Percentiles rank a stretch among this genome's conserved stretches.
Conservation (phyloP, 768 basidiomycete species). For the Dioszegia aurantiaca region DNA sequence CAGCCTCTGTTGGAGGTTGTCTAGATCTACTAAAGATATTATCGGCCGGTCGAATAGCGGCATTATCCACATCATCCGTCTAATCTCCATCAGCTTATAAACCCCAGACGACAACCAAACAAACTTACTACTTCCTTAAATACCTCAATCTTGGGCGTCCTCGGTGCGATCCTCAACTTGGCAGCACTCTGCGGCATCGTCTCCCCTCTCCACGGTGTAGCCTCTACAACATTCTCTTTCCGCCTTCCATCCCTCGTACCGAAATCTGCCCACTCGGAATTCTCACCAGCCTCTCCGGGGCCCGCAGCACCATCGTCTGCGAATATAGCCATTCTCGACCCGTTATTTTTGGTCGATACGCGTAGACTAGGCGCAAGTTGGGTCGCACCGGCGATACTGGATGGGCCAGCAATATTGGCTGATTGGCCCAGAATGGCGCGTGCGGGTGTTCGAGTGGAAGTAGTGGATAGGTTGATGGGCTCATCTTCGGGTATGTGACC, state of each 20-base stretch:
- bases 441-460: conserved; percentile 25
- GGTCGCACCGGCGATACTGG: conserved; percentile 51
- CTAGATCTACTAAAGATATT: conserved; percentile 44
- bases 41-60: conserved; percentile 39
- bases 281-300: conserved; percentile 26
- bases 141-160: conserved; percentile 55
- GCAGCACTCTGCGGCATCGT: conserved; percentile 51
- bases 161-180: conserved; percentile 39
- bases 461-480: conserved; percentile 6
- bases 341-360: conserved; percentile 36
- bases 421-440: conserved; percentile 40
- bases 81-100: conserved; percentile 11
- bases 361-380: conserved; percentile 34
- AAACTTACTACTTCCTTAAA: conserved; percentile 54
- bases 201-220: conserved; percentile 55
- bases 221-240: conserved; percentile 55
- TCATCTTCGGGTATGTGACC: conserved; percentile 42
- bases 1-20: conserved; percentile 51
- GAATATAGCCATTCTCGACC: conserved; percentile 50
- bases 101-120: no score
- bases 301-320: conserved; percentile 48
- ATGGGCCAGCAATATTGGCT: conserved; percentile 23
- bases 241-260: conserved; percentile 54
- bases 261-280: conserved; percentile 54
- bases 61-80: conserved; percentile 30